Conservation (phyloP, 2,329 filamentous ascomycete genomes). For the Fusarium sp. region DNA sequence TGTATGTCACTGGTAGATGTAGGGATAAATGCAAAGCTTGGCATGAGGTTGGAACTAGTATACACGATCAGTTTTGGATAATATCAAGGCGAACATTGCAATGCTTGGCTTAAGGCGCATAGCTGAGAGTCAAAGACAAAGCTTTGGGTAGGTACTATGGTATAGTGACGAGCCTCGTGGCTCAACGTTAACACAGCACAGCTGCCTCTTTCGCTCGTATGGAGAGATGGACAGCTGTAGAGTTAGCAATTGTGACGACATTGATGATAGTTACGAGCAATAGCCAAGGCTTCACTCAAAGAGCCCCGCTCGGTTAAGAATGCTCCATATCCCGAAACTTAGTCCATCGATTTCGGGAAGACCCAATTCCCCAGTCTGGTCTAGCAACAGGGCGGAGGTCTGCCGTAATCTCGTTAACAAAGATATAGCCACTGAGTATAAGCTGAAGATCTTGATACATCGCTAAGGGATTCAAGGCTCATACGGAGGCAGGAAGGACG, state of each 20-base stretch:
- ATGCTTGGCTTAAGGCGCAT: not conserved
- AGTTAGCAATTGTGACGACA: slow-evolving; percentile 33
- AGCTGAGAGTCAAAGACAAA: not conserved
- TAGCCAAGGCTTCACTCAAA: slow-evolving; percentile 5
- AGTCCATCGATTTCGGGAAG: slow-evolving; percentile 20
- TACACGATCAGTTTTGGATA: not conserved
- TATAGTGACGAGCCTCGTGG: not conserved
- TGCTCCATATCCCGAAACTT: slow-evolving; percentile 29
- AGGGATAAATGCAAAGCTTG: slow-evolving; percentile 14
- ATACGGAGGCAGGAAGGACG: not conserved
- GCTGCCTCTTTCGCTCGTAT: slow-evolving; percentile 12
- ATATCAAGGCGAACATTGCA: not conserved
- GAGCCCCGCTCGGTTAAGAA: slow-evolving; percentile 25
- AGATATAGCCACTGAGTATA: slow-evolving; percentile 13
- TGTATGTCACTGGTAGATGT: slow-evolving; percentile 11
- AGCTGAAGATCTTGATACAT: slow-evolving; percentile 4
- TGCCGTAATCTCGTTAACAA: slow-evolving; percentile 16
- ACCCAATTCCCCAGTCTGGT: slow-evolving; percentile 5
- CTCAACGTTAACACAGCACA: not conserved
- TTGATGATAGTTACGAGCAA: slow-evolving; percentile 13
- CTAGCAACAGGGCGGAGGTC: slow-evolving; percentile 19
- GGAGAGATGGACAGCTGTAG: not conserved
- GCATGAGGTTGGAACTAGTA: not conserved
- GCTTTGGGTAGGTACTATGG: not conserved
- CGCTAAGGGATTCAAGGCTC: not conserved